Conservation (phyloP, 2,329 filamentous ascomycete genomes). For the Anisogramma anomala region DNA sequence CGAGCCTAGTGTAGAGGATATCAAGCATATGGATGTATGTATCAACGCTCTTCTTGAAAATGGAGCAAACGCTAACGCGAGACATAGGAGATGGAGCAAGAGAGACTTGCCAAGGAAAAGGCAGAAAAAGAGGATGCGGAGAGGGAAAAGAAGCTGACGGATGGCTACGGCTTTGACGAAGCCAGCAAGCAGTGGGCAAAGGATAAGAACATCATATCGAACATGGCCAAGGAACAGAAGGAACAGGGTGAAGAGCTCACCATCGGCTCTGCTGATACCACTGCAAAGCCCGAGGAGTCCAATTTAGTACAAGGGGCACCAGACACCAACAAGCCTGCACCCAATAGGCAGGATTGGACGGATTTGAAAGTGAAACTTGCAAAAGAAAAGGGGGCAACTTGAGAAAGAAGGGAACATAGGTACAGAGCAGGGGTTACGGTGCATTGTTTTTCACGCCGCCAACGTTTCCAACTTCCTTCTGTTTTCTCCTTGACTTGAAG, state of each 20-base stretch:
- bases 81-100: slow-evolving; percentile 76
- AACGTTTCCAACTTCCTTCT: background rate
- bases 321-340: no score
- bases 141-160: slow-evolving; percentile 65
- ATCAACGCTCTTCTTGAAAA: background rate
- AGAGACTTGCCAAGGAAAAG: slow-evolving; percentile 65
- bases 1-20: slow-evolving; percentile 95
- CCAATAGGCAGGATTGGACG: no score
- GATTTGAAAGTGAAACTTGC: background rate
- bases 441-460: background rate
- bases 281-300: slow-evolving; percentile 11
- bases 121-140: slow-evolving; percentile 67
- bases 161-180: slow-evolving; percentile 56
- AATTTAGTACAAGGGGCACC: background rate
- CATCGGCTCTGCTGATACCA: background rate
- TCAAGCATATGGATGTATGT: slow-evolving; percentile 82
- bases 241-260: background rate
- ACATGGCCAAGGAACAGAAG: slow-evolving; percentile 47
- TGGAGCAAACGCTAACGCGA: slow-evolving; percentile 13
- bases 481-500: no score
- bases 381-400: slow-evolving; percentile 2
- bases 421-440: background rate
- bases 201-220: slow-evolving; percentile 52
- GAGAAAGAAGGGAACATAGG: slow-evolving; percentile 3
- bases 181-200: slow-evolving; percentile 74